Evolutionary conservation across 306 rosid genomes (phyloP).

Genomic region (Casuarina cunninghamiana): DNA sequence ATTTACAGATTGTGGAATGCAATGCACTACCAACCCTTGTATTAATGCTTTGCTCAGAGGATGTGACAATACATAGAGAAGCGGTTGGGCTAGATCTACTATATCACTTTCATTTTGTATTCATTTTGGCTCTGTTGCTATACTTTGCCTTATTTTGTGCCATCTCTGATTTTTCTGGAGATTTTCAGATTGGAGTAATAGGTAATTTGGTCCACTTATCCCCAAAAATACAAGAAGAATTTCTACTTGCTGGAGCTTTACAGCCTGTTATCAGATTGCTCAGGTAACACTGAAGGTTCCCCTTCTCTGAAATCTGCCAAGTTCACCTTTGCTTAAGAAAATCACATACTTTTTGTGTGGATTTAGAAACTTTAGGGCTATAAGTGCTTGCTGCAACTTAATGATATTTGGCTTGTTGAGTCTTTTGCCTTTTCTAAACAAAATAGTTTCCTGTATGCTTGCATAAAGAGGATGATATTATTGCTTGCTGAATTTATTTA

Average conservation of each 20-base stretch:
- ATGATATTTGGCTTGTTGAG: neutral
- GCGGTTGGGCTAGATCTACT: no score
- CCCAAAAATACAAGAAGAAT: slow-evolving; percentile 56
- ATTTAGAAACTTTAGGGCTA: neutral
- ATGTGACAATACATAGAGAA: no score
- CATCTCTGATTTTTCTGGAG: slow-evolving; percentile 9
- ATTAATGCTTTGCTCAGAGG: no score
- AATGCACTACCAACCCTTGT: no score
- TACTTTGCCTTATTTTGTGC: no score
- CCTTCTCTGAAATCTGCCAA: neutral
- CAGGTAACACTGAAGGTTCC: slow-evolving; percentile 35
- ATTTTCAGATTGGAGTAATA: slow-evolving; percentile 64
- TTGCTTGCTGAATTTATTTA: no score
- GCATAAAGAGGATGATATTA: no score
- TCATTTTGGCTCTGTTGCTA: no score
- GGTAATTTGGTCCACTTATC: slow-evolving; percentile 85
- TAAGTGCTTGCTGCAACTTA: neutral
- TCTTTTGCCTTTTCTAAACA: neutral
- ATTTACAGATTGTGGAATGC: no score
- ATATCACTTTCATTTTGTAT: no score
- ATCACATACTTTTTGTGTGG: neutral
- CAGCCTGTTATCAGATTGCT: slow-evolving; percentile 68
- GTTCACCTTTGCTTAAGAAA: neutral
- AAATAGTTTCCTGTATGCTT: no score
- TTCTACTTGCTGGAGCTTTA: slow-evolving; percentile 63